Base-by-base conservation (phyloP, 2,329 filamentous ascomycete genomes). In the Thelonectria discophora region DNA sequence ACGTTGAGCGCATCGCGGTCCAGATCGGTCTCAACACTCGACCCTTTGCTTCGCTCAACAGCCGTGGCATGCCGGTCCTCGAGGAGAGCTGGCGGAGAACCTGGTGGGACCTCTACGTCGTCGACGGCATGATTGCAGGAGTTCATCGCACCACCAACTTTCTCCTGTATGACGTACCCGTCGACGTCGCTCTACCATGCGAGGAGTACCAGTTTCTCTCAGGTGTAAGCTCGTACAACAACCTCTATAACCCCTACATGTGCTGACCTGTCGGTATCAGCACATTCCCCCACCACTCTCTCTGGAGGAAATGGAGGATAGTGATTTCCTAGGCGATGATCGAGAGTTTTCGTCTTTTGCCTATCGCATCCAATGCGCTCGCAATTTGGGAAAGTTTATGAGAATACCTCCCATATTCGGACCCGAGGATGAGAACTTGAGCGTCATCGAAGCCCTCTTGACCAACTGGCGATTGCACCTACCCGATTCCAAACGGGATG, bases 41-140 rank as follows among this genome's bases (percentile, higher is more conserved):
- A 49, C 82, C 85, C 0, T 97, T 88, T 74, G 89, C 92, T 1
- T 77, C 82, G 0, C 76, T 83, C 5, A 81, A 92, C 68, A 89
- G 90, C 15, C 80, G 83, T 27, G 86, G 87, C 5, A 86, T 90
- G 61, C 82, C 86, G 0, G 81, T 93, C 2, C 74, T 94, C 3
- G 91, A 94, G 73, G 94, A 97, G 76, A 92, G 90, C 74, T 90
- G 92, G 86, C 86, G 93, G 17, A 84, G 94, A 60, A 97, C 93
- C 1, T 97, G 93, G 93, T 97, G 94, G 94, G 93, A 88, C 64
- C 73, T 88, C 4, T 94, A 90, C 72, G 85, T 92, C n/a, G 85
- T 92, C 13, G 93, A 97, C 73, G 92, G 90, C 56, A 90, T 97
- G 84, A 84, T 96, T 67, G 91, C 92, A 5, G 92, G 91, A 3